Evolutionary conservation across 805 yeast genomes (phyloP), one percentile per base, ranked within the genome.

Genomic region (Lipomyces kockii): DNA sequence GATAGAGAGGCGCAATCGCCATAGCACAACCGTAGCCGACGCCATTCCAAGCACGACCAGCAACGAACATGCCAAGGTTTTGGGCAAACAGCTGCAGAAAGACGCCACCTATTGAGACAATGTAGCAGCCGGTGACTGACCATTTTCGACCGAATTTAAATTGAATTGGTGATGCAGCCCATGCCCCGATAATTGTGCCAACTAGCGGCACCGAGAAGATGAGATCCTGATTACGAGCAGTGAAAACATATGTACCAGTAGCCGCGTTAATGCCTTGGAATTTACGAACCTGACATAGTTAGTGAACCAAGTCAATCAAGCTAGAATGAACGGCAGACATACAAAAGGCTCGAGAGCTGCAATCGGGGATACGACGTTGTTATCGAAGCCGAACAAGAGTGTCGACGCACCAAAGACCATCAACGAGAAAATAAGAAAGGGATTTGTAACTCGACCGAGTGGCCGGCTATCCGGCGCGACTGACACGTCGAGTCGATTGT

Each of bases 221-320:
- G 27, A 61, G 51, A n/a, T 58, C 58, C 58, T 61, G 64, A 54
- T 61, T 61, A 27, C 64, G 64, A 2, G 64, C 64, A 14, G 64
- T 61, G 20, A 61, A 61, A 37, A 29, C 56, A 57, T 57, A 61
- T 20, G 46, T 58, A 12, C 62, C 62, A 29, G 63, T 61, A 27
- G 53, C 20, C 9, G 55, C 2, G 32, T 61, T 57, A 17, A 56
- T 34, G 6, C 64, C 64, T 39, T 61, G 64, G 32, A 2, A 61
- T 58, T 58, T 61, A 3, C 27, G 22, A 29, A 58, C 59, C 61
- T 58, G 39, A 11, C 8, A 22, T 11, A 17, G 27, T 25, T 20
- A 39, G 54, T 29, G 11, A 37, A n/a, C n/a, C 22, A n/a, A 58
- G 20, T 14, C 34, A 6, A 27, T 27, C 4, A 22, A 53, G 34